Base-by-base conservation (phyloP, 1,139 yeast genomes). In the Suhomyces taliae region DNA sequence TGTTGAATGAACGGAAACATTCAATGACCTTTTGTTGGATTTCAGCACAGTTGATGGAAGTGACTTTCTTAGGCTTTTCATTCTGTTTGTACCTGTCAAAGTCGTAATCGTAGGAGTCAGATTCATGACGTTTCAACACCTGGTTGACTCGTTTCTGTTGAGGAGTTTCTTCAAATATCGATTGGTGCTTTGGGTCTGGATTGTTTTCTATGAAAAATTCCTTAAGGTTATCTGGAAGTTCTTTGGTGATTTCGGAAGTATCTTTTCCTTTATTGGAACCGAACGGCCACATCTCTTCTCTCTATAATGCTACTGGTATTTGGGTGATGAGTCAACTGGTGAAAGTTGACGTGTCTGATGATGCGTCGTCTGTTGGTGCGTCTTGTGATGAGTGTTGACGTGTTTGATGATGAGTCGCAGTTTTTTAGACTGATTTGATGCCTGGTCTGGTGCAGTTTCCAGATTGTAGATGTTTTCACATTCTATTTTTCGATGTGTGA, bases 11-110 rank as follows among this genome's bases (percentile, higher is more conserved):
- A 39, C 67, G 63, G 52, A 70, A 67, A 51, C 79, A 74, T 32
- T 69, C 67, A 34, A 69, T 53, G 32, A 74, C 75, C 36, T 66
- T 60, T 37, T 67, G 62, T 49, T 73, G 78, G 15, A 75, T 53
- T 52, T 75, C 79, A 3, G 78, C 66, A 52, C 80, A 76, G 57
- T 76, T 76, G 35, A 74, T 61, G 27, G 60, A 50, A 1, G 70
- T 54, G 1, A 64, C 76, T 32, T 57, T 57, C 34, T 58, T 56
- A 2, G 58, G 50, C 31, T 57, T 60, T 46, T 72, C 68, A 27
- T 60, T 50, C 36, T 56, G 61, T 52, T 74, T 74, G 49, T 70
- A 73, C 3, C 58, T 51, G 7, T 66, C 74, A 40, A 71, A 62
- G 27, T 70, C 69, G 43, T 60, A 60, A 39, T 60, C 57, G 51